These are phyloP conservation scores for Curvularia spicifera DNA, from an alignment of 2,329 filamentous ascomycete genomes.

Conservation along the genomic window DNA sequence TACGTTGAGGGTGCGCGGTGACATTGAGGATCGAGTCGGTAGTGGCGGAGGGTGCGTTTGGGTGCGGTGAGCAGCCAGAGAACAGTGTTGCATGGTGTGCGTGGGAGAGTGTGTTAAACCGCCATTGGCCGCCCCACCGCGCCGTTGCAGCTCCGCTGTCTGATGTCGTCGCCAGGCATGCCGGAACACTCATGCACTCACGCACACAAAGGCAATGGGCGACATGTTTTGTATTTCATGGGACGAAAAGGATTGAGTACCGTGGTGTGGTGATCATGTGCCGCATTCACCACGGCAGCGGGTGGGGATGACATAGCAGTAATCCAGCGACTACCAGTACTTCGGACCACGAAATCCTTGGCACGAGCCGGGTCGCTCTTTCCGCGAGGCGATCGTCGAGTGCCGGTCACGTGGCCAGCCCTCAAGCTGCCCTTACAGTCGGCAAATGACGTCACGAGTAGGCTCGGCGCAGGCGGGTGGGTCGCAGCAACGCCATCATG, in stretches of 20 bases:
- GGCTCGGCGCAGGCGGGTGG: background rate
- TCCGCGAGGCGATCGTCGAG: too few species aligned
- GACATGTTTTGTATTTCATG: background rate
- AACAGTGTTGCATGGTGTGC: background rate
- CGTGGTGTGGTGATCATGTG: background rate
- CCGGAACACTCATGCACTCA: background rate
- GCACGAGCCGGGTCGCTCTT: too few species aligned
- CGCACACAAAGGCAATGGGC: background rate
- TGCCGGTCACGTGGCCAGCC: too few species aligned
- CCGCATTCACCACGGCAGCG: background rate
- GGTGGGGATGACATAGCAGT: background rate
- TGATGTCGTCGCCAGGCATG: constrained; percentile 5
- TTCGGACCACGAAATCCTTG: too few species aligned
- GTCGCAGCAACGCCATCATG: constrained; percentile 2
- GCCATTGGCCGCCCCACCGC: constrained; percentile 29
- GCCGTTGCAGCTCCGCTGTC: background rate
- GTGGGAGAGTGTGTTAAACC: constrained; percentile 22
- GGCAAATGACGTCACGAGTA: too few species aligned
- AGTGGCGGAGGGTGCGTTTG: constrained; percentile 7
- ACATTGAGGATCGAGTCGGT: constrained; percentile 1
- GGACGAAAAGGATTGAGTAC: background rate
- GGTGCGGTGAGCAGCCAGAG: constrained; percentile 7
- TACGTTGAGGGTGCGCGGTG: constrained; percentile 52
- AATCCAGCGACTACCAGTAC: too few species aligned
- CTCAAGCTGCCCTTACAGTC: too few species aligned